Conservation (phyloP, 768 basidiomycete species). For the Heimioporus sp. region DNA sequence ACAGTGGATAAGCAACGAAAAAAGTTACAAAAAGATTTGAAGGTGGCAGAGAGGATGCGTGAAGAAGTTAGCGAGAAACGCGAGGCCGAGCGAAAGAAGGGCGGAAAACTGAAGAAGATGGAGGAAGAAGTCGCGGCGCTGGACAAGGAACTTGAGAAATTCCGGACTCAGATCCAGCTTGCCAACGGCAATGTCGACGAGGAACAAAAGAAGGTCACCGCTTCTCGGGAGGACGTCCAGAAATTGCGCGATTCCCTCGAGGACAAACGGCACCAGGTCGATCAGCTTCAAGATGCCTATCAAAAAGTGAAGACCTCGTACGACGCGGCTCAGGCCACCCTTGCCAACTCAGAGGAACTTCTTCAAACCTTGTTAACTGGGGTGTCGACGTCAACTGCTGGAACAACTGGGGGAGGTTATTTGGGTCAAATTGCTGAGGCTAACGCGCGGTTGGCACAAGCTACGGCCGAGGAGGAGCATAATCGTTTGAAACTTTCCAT, state of each 20-base stretch:
- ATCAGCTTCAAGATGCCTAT: constrained; percentile 52
- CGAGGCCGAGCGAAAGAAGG: constrained; percentile 88
- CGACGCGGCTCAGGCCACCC: constrained; percentile 52
- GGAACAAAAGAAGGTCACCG: constrained; percentile 61
- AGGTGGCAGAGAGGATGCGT: constrained; percentile 65
- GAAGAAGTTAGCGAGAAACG: constrained; percentile 68
- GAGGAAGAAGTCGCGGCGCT: constrained; percentile 77
- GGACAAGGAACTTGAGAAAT: constrained; percentile 78
- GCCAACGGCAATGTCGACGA: constrained; percentile 73
- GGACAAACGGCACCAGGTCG: constrained; percentile 62
- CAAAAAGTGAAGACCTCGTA: constrained; percentile 68
- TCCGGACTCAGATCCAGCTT: constrained; percentile 83
- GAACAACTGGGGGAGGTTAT: constrained; percentile 83
- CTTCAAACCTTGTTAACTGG: constrained; percentile 94
- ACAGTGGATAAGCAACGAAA: constrained; percentile 46
- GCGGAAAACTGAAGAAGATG: constrained; percentile 85
- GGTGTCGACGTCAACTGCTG: constrained; percentile 65
- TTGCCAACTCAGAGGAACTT: constrained; percentile 83
- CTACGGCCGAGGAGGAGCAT: constrained; percentile 83
- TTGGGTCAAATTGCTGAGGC: constrained; percentile 95
- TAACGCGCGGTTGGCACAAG: constrained; percentile 69
- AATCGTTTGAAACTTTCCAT: constrained; percentile 71
- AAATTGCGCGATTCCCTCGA: constrained; percentile 58
- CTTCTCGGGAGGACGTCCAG: constrained; percentile 52
- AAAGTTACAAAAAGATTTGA: constrained; percentile 50